phyloP scores from a whole-genome alignment of 129 eudicot species.

The Deinandra increscens region DNA sequence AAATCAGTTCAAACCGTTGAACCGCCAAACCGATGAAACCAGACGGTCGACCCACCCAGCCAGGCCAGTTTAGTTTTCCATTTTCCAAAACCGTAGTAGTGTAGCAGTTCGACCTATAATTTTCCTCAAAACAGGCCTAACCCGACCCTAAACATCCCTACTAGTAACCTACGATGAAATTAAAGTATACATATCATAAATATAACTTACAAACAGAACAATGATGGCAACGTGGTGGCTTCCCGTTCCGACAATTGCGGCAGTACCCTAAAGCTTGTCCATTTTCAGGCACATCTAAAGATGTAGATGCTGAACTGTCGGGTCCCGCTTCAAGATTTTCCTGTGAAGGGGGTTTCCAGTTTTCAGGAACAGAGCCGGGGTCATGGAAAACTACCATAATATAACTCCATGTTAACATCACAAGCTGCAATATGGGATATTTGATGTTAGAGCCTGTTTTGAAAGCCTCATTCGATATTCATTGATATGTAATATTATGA shows the following conservation, averaged over 20 bases:
- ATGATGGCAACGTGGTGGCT: slow-evolving; percentile 97
- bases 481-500: background rate
- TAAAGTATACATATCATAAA: background rate
- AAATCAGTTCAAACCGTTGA: too few species aligned
- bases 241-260: slow-evolving; percentile 62
- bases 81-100: too few species aligned
- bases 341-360: slow-evolving; percentile 60
- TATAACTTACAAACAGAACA: slow-evolving; percentile 76
- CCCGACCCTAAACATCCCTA: too few species aligned
- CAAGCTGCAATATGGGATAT: slow-evolving; percentile 53
- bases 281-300: slow-evolving; percentile 44
- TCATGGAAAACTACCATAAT: slow-evolving; percentile 66
- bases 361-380: slow-evolving; percentile 88
- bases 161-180: background rate
- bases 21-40: too few species aligned
- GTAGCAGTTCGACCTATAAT: too few species aligned
- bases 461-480: slow-evolving; percentile 16
- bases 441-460: slow-evolving; percentile 1
- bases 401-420: slow-evolving; percentile 76
- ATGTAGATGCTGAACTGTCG: slow-evolving; percentile 34
- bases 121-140: too few species aligned
- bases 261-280: slow-evolving; percentile 51
- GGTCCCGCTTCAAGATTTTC: slow-evolving; percentile 50
- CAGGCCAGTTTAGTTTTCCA: too few species aligned
- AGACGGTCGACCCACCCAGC: too few species aligned